Base-by-base conservation (phyloP, 345 rosid species). In the Eucalyptus erythrocorys region DNA sequence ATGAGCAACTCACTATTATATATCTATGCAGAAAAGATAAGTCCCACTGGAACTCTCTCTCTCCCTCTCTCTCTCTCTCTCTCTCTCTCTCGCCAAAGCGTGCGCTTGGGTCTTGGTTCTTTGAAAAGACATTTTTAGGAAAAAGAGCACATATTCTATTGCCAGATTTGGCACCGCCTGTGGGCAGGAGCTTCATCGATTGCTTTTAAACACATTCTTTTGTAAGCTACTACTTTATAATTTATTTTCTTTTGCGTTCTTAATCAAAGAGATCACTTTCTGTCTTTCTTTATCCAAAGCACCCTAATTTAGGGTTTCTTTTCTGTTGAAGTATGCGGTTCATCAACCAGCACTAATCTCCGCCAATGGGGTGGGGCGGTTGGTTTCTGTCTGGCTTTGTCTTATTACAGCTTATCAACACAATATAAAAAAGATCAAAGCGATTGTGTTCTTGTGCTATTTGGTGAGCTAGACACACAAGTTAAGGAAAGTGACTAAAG, bases 41-140 rank as follows among this genome's bases (percentile, higher is more conserved):
- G 88, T 13, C 86, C 64, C 90, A 90, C 87, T 88, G 37, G 43
- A 88, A 79, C 66, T 85, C 66, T 84, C 79, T 79, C 76, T 82
- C 53, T 42, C 89, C 85, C 53, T 30, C 47, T n/a, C 24, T 82
- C 53, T 42, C 89, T 87, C 53, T 30, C 47, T n/a, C 24, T 79
- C 84, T 22, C 81, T 15, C 79, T 16, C 66, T 10, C 66, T 27
- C 66, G 37, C 37, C 40, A 64, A 6, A 40, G 84, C 84, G 47
- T 76, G 84, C 84, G 84, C 57, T 40, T 10, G 79, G n/a, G 47
- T 55, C 49, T 34, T 32, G n/a, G 86, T 86, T 81, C 86, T 50
- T 57, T 88, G 91, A 91, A 82, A 84, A 81, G 91, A 89, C 91
- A n/a, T 88, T 87, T 89, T 19, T 37, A 48, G 92, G 34, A 76